phyloP scores from a whole-genome alignment of 2,329 filamentous ascomycete species.

The Simplicillium sp. region DNA sequence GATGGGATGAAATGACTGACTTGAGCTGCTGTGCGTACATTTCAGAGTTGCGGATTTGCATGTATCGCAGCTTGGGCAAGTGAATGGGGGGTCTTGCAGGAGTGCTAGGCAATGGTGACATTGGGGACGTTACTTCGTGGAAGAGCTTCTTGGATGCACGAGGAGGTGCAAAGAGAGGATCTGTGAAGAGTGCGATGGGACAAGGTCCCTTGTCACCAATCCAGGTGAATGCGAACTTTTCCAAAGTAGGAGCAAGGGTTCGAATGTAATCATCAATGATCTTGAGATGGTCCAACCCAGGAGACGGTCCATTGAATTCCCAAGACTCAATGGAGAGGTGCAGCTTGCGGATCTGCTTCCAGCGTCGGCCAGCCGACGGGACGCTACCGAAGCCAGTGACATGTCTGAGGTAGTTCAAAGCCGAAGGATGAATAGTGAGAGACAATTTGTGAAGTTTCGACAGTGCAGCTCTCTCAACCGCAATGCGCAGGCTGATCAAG shows the following conservation, averaged over 20 bases:
- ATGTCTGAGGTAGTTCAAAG: conserved; percentile 69
- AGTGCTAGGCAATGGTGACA: conserved; percentile 49
- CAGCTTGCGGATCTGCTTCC: conserved; percentile 69
- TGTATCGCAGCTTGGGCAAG: conserved; percentile 58
- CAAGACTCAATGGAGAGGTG: conserved; percentile 64
- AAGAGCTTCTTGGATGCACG: conserved; percentile 48
- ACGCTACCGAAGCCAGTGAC: conserved; percentile 64
- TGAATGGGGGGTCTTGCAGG: conserved; percentile 45
- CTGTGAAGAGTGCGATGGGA: conserved; percentile 59
- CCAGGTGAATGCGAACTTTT: conserved; percentile 71
- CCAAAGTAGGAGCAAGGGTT: conserved; percentile 54
- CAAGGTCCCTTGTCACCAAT: conserved; percentile 65
- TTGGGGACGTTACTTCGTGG: conserved; percentile 54
- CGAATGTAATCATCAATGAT: conserved; percentile 75
- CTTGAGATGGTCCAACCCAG: conserved; percentile 61
- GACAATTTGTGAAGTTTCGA: conserved; percentile 59
- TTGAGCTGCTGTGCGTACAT: conserved; percentile 65
- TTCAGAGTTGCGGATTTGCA: conserved; percentile 63
- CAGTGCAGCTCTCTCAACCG: conserved; percentile 65
- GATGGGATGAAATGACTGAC: conserved; percentile 58
- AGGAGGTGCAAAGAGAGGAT: conserved; percentile 56
- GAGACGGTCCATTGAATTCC: conserved; percentile 50
- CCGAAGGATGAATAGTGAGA: conserved; percentile 65
- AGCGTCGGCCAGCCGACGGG: conserved; percentile 61
- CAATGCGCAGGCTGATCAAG: conserved; percentile 76